These are phyloP conservation scores for Globisporangium spinosum DNA, from an alignment of 352 stramenopile species.

Conservation along the genomic window DNA sequence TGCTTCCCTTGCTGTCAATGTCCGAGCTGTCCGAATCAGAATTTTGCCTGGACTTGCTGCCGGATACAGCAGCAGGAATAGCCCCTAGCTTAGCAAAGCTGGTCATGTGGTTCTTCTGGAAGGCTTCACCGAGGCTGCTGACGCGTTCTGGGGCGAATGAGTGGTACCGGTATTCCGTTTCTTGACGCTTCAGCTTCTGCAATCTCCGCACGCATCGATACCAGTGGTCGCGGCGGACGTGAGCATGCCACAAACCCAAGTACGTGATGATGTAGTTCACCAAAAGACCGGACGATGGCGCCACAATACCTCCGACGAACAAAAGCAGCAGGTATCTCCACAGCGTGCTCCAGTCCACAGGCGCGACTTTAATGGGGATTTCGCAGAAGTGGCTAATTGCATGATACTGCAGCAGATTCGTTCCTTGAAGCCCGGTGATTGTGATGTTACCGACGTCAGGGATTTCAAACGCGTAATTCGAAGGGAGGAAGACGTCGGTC, in stretches of 20 bases:
- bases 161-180: slow-evolving; percentile 65
- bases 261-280: slow-evolving; percentile 82
- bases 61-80: slow-evolving; percentile 14
- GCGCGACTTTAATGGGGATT: slow-evolving; percentile 56
- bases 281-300: slow-evolving; percentile 53
- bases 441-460: slow-evolving; percentile 43
- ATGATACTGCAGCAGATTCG: slow-evolving; percentile 43
- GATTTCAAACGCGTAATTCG: slow-evolving; percentile 28
- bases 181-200: slow-evolving; percentile 75
- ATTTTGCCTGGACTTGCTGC: slow-evolving; percentile 11
- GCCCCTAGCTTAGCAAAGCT: slow-evolving; percentile 29
- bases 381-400: slow-evolving; percentile 49
- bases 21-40: slow-evolving; percentile 17
- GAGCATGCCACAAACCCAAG: slow-evolving; percentile 76
- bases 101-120: slow-evolving; percentile 21
- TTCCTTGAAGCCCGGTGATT: slow-evolving; percentile 42
- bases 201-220: slow-evolving; percentile 69
- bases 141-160: slow-evolving; percentile 73
- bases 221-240: slow-evolving; percentile 83
- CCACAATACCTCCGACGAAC: slow-evolving; percentile 69
- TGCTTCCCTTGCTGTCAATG: slow-evolving; percentile 52
- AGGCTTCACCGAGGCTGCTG: slow-evolving; percentile 32
- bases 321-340: slow-evolving; percentile 68
- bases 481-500: slow-evolving; percentile 50
- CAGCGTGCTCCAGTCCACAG: slow-evolving; percentile 53